Base-by-base conservation (phyloP, 2,329 filamentous ascomycete genomes). In the Colletotrichum aenigma region DNA sequence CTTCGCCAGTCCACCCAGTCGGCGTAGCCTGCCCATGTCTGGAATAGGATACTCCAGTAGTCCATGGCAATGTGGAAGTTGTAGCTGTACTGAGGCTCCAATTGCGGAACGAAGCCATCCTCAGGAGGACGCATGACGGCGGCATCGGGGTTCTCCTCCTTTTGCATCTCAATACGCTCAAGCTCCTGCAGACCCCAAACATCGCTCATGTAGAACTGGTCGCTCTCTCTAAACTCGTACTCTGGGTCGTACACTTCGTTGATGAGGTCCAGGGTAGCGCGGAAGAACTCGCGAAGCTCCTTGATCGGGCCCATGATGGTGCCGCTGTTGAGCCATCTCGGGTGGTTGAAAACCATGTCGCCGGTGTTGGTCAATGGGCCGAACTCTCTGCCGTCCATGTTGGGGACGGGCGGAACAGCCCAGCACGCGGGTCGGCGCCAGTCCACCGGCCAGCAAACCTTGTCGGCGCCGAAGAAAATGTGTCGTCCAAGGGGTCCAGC, bases 311-410 rank as follows among this genome's bases (percentile, higher is more conserved):
- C 87, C 62, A 88, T 86, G 30, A 87, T 82, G 18, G 86, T 87
- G n/a, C 87, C 87, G 6, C 86, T 88, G 79, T 88, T 88, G 38
- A 88, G 81, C 82, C 83, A 88, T 24, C 83, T 83, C 9, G 86
- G 84, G 36, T 85, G 82, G n/a, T 81, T 80, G 52, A 79, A 79
- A 18, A 71, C 55, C 68, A 82, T 78, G 5, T 82, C 80, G 10
- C 84, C 83, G 13, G 79, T 80, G 56, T 83, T 83, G 4, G 81
- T 82, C 36, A 83, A 77, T 10, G 83, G 81, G 4, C 86, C 86
- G 75, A 86, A 88, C 1, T 82, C 78, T 8, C 81, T 71, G 10
- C 66, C 38, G 4, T 79, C 79, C 18, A 86, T 78, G 36, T 82
- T 78, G 1, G 86, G 84, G 2, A 81, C 80, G 8, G 80, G 69